phyloP scores from a whole-genome alignment of 768 basidiomycete species.

The Xanthoconium purpureum region DNA sequence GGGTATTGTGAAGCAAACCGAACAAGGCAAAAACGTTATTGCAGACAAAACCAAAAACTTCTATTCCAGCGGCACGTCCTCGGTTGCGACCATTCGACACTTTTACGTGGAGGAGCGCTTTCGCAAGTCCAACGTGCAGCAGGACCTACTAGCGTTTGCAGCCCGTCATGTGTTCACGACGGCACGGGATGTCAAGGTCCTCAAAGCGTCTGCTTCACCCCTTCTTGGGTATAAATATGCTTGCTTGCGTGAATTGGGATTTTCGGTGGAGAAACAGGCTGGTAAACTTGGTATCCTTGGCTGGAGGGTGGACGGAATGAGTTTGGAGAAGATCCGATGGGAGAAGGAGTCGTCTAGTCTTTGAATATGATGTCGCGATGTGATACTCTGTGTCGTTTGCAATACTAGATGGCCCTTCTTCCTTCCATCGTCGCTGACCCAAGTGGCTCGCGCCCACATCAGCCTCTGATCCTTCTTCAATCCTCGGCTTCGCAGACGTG shows the following conservation, averaged over 20 bases:
- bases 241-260: conserved; percentile 47
- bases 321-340: conserved; percentile 48
- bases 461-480: conserved; percentile 54
- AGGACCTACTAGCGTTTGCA: conserved; percentile 64
- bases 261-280: conserved; percentile 42
- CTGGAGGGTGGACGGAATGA: conserved; percentile 51
- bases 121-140: conserved; percentile 53
- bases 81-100: conserved; percentile 66
- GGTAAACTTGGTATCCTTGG: conserved; percentile 50
- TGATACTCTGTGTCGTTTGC: not conserved
- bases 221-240: conserved; percentile 50
- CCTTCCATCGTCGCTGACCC: conserved; percentile 28
- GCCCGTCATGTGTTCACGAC: conserved; percentile 53
- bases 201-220: conserved; percentile 48
- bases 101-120: conserved; percentile 70
- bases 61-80: conserved; percentile 37
- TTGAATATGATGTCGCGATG: conserved; percentile 5
- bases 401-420: conserved; percentile 26
- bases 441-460: conserved; percentile 23
- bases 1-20: conserved; percentile 20
- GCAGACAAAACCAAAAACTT: conserved; percentile 13
- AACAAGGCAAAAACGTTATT: conserved; percentile 10
- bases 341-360: conserved; percentile 22
- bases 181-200: conserved; percentile 39
- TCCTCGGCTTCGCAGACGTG: conserved; percentile 58